Evolutionary conservation across 768 basidiomycete genomes (phyloP).

Genomic region (Mycena capillaripes): DNA sequence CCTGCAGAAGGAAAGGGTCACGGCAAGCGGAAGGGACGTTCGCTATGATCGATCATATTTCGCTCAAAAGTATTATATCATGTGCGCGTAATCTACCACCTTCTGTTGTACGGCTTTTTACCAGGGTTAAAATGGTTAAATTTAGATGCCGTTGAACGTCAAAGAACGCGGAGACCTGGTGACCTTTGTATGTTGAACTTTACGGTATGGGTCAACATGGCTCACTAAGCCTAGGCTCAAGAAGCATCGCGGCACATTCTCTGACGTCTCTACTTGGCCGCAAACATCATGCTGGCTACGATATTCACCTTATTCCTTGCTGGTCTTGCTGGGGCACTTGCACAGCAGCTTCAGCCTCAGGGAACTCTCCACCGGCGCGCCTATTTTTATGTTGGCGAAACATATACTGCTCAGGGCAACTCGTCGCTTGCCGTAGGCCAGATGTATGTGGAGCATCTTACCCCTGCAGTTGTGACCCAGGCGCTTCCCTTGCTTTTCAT

Average conservation of each 20-base stretch:
- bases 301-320: not conserved
- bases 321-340: constrained; percentile 1
- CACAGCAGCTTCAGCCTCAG: constrained; percentile 6
- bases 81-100: constrained; percentile 20
- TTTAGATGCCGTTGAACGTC: no score
- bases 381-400: constrained; percentile 65
- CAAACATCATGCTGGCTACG: not conserved
- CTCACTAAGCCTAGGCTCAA: no score
- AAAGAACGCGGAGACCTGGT: no score
- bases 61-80: constrained; percentile 26
- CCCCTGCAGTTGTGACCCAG: constrained; percentile 54
- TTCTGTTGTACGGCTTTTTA: no score
- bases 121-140: no score
- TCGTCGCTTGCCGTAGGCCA: constrained; percentile 58
- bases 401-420: constrained; percentile 51
- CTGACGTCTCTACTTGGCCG: no score
- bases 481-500: constrained; percentile 61
- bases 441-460: constrained; percentile 67
- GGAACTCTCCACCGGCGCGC: constrained; percentile 59
- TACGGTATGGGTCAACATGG: no score
- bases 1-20: constrained; percentile 60
- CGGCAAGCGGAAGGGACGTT: constrained; percentile 42
- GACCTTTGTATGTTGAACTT: no score
- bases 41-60: not conserved
- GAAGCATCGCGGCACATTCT: no score